Evolutionary conservation across 441 rosid species (phyloP), one percentile per base, ranked within the genome.

Genomic region (Erysimum cheiri): DNA sequence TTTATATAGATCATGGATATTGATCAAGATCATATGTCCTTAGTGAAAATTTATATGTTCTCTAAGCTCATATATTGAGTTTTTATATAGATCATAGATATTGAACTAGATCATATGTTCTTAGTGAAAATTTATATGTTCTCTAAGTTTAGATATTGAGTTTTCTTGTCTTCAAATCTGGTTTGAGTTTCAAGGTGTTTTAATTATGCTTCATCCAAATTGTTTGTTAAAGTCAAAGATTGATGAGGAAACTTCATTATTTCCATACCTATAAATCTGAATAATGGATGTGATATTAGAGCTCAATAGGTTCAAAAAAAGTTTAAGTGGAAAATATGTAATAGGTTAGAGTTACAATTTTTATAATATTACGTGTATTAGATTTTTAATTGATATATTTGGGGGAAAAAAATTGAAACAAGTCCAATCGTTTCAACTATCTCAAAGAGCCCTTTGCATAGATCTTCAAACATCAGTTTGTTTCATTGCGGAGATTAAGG

Each of bases 361-460:
- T 6, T 61, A 48, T 41, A 39, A 8, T 8, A 41, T 0, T 11
- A 29, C 10, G 10, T 60, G 10, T 60, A 24, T 43, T 43, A 28
- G 10, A 8, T 8, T 60, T 24, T 28, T 29, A 28, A 15, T n/a
- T 8, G 28, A 5, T 5, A 41, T n/a, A 15, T 15, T 26, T 24
- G 14, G 12, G 14, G 12, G 7, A 22, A 13, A 3, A 14, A 3
- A 52, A 19, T 6, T n/a, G 32, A 24, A 22, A 26, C 15, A 33
- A 48, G 14, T 26, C 1, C 8, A 28, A 15, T 8, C 33, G 39
- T 52, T 52, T 28, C 55, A 19, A 3, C n/a, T 1, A 40, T 40
- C 32, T 53, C 8, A 41, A 15, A 66, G 22, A 53, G 40, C 40
- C 39, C 31, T 66, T 66, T 41, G 10, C 41, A 54, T 17, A 13